Conservation (phyloP, 2,329 filamentous ascomycete genomes). For the Paramyrothecium sp. region DNA sequence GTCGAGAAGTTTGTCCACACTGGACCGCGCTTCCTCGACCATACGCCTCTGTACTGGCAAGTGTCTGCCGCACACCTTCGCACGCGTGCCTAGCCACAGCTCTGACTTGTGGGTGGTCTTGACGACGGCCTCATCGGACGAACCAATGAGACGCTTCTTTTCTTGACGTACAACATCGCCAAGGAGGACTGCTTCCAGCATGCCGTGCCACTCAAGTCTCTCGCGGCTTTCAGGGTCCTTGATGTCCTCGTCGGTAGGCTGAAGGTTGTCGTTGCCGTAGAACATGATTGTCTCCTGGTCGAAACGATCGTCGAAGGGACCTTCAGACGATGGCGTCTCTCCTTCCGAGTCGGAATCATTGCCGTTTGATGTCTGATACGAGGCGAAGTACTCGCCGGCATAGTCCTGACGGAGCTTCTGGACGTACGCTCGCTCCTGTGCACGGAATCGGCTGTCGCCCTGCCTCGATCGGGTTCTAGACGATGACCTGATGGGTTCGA, state of each 20-base stretch:
- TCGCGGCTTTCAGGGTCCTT: slow-evolving; percentile 86
- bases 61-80: slow-evolving; percentile 80
- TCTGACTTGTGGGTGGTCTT: slow-evolving; percentile 71
- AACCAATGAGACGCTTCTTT: slow-evolving; percentile 90
- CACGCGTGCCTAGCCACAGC: slow-evolving; percentile 85
- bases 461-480: slow-evolving; percentile 50
- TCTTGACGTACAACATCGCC: slow-evolving; percentile 97
- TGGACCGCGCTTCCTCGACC: slow-evolving; percentile 78
- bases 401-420: slow-evolving; percentile 82
- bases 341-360: slow-evolving; percentile 86
- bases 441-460: slow-evolving; percentile 45
- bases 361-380: slow-evolving; percentile 59
- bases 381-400: slow-evolving; percentile 66
- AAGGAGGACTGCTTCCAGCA: slow-evolving; percentile 92
- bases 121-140: slow-evolving; percentile 56
- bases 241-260: slow-evolving; percentile 86
- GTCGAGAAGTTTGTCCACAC: slow-evolving; percentile 74
- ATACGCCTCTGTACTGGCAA: slow-evolving; percentile 82
- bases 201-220: slow-evolving; percentile 94
- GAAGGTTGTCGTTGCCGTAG: slow-evolving; percentile 84
- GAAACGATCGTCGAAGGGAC: slow-evolving; percentile 80
- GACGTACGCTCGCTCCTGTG: slow-evolving; percentile 89
- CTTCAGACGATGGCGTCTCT: slow-evolving; percentile 83
- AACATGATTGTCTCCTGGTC: slow-evolving; percentile 93
- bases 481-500: slow-evolving; percentile 46